These are phyloP conservation scores for Ophiostoma montium DNA, from an alignment of 2,329 filamentous ascomycete genomes.

Conservation along the genomic window DNA sequence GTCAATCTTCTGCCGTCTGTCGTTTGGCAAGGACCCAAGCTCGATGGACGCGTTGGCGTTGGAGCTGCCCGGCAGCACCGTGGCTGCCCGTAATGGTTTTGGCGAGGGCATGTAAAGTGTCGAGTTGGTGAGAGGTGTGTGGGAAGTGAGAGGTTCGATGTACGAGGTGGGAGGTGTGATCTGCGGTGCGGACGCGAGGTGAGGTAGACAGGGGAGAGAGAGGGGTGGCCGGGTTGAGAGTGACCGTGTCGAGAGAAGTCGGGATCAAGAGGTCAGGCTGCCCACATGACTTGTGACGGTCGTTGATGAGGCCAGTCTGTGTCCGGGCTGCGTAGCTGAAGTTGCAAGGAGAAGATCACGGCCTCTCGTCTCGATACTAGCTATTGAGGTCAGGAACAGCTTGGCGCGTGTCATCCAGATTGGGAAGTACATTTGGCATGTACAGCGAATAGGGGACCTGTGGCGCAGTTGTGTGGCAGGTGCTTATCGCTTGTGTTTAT, in stretches of 20 bases:
- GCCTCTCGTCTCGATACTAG: no score
- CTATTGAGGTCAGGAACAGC: not conserved
- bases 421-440: no score
- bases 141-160: no score
- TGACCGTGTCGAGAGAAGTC: not conserved
- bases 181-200: no score
- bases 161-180: no score
- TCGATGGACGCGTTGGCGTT: conserved; percentile 30
- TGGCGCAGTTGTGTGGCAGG: no score
- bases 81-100: conserved; percentile 1
- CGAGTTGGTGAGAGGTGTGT: no score
- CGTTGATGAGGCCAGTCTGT: not conserved
- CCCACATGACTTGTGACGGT: not conserved
- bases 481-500: no score
- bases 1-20: not conserved
- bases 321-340: no score
- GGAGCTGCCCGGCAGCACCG: conserved; percentile 1
- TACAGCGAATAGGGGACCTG: no score
- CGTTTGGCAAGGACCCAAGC: conserved; percentile 36
- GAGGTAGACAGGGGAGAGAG: not conserved
- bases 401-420: no score
- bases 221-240: not conserved
- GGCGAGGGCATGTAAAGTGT: conserved; percentile 12
- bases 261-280: not conserved
- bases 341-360: no score